These are phyloP conservation scores for Solioccasus polychromus DNA, from an alignment of 768 basidiomycete species.

Conservation along the genomic window DNA sequence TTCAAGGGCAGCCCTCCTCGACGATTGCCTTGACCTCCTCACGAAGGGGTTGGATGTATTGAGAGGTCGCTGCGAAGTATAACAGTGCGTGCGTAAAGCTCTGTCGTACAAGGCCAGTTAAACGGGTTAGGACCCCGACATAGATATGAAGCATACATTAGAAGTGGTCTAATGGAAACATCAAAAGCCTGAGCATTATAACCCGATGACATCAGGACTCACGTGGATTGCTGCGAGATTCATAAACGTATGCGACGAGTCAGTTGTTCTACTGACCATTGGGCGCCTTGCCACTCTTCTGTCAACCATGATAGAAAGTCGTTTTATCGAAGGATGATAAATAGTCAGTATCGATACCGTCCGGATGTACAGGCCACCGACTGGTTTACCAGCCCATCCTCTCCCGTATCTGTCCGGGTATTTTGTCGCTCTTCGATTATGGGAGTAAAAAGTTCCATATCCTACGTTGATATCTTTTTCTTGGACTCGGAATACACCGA, in stretches of 20 bases:
- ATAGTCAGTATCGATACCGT: background rate
- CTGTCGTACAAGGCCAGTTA: conserved; percentile 19
- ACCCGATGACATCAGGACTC: conserved; percentile 19
- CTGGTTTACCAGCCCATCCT: background rate
- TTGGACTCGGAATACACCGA: conserved; percentile 6
- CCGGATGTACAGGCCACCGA: background rate
- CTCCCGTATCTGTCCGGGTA: too few relatives aligned
- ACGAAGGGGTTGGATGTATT: conserved; percentile 14
- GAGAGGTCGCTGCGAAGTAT: conserved; percentile 34
- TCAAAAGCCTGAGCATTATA: too few relatives aligned
- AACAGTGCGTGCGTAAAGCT: conserved; percentile 34
- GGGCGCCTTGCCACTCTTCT: too few relatives aligned
- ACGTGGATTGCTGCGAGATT: too few relatives aligned
- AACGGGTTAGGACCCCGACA: conserved; percentile 27
- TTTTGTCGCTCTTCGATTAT: conserved; percentile 13
- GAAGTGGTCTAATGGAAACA: too few relatives aligned
- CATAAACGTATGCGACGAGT: too few relatives aligned
- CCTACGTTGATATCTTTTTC: conserved; percentile 3
- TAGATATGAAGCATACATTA: too few relatives aligned
- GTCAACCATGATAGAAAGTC: background rate
- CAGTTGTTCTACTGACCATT: too few relatives aligned
- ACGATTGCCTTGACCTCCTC: background rate
- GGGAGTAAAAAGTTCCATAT: conserved; percentile 21
- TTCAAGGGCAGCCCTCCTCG: conserved; percentile 24
- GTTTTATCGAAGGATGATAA: background rate